phyloP scores from a whole-genome alignment of 2,329 filamentous ascomycete genomes.

The Passalora sequoiae region DNA sequence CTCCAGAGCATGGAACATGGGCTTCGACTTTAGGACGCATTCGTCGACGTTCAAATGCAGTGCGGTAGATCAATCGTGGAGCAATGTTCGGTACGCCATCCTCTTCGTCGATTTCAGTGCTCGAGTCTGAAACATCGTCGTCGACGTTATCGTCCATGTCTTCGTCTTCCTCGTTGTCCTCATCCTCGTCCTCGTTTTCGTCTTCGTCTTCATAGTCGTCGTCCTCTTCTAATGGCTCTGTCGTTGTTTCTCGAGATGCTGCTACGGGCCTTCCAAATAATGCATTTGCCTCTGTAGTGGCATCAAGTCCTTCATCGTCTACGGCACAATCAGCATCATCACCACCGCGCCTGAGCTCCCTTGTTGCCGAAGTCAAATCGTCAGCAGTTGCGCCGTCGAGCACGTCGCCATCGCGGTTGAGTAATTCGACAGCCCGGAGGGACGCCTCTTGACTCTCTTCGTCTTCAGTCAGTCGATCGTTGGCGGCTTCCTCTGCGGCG shows the following conservation, averaged over 20 bases:
- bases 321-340: not conserved
- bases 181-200: conserved; percentile 16
- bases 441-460: conserved; percentile 14
- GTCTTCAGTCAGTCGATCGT: conserved; percentile 15
- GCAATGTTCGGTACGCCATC: conserved; percentile 32
- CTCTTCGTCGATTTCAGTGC: conserved; percentile 36
- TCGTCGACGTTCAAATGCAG: conserved; percentile 45
- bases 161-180: conserved; percentile 28
- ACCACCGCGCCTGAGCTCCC: conserved; percentile 1
- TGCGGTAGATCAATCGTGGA: conserved; percentile 41
- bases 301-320: not conserved
- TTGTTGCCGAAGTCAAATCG: conserved; percentile 14
- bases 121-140: conserved; percentile 22
- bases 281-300: not conserved
- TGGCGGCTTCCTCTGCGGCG: conserved; percentile 16
- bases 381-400: conserved; percentile 19
- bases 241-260: conserved; percentile 12
- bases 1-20: conserved; percentile 51
- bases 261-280: too few species aligned
- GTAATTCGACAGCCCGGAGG: conserved; percentile 19
- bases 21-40: conserved; percentile 50
- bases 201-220: conserved; percentile 23
- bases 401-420: conserved; percentile 12
- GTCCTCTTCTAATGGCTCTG: conserved; percentile 27
- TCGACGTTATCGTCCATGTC: conserved; percentile 24